Conservation (phyloP, 345 rosid genomes). For the Cardamine chenopodiifolia region DNA sequence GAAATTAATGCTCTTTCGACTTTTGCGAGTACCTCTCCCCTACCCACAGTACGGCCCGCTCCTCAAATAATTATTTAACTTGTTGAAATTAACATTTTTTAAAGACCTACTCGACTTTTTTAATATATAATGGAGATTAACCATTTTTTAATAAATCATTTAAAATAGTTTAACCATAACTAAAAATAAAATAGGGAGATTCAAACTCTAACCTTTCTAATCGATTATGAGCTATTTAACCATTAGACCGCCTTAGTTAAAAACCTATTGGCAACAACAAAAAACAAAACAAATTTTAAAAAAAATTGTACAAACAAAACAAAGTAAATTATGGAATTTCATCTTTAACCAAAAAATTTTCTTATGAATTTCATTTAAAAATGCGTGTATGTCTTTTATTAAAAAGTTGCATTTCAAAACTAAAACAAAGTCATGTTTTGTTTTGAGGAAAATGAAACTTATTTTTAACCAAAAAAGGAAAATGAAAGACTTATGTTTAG, state of each 20-base stretch:
- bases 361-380: too few relatives aligned
- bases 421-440: too few relatives aligned
- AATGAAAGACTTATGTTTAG: too few relatives aligned
- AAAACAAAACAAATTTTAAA: too few relatives aligned
- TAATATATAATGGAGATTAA: background rate
- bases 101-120: background rate
- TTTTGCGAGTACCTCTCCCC: constrained; percentile 16
- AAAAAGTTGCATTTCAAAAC: too few relatives aligned
- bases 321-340: too few relatives aligned
- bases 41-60: background rate
- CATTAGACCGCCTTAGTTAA: background rate
- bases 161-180: too few relatives aligned
- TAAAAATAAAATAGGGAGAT: too few relatives aligned
- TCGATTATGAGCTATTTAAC: background rate
- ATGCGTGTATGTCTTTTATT: too few relatives aligned
- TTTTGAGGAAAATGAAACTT: too few relatives aligned
- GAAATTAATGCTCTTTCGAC: constrained; percentile 34
- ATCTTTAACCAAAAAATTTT: background rate
- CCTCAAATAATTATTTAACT: background rate
- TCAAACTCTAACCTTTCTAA: background rate
- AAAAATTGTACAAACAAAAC: too few relatives aligned
- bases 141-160: background rate
- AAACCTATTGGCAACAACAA: background rate
- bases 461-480: too few relatives aligned
- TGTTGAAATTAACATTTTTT: background rate